Conservation (phyloP, 768 basidiomycete genomes). For the Dictyophora rubrovolvata region DNA sequence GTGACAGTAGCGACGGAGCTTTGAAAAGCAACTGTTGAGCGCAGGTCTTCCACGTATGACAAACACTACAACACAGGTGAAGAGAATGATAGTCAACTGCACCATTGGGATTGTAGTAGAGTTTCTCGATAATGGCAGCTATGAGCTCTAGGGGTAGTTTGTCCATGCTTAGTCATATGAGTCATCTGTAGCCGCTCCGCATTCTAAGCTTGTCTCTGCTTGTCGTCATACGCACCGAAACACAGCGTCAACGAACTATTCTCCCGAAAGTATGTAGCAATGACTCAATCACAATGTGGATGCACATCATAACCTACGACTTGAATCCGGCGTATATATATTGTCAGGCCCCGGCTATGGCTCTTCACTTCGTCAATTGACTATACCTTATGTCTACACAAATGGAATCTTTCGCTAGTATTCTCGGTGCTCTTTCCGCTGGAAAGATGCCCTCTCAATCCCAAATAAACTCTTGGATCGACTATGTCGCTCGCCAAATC, state of each 20-base stretch:
- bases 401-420: constrained; percentile 56
- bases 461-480: constrained; percentile 43
- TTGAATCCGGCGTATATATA: neutral
- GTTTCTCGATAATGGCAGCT: constrained; percentile 10
- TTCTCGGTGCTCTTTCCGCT: constrained; percentile 59
- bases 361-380: constrained; percentile 11
- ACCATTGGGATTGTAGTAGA: constrained; percentile 13
- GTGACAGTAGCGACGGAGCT: neutral
- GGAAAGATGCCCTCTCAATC: constrained; percentile 59
- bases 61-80: constrained; percentile 14
- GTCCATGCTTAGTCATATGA: neutral
- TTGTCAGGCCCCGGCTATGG: neutral
- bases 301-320: neutral
- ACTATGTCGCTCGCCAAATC: constrained; percentile 35
- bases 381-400: neutral
- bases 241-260: neutral
- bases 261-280: neutral
- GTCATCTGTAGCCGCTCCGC: neutral
- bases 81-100: constrained; percentile 14
- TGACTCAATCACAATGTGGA: neutral
- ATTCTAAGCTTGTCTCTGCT: neutral
- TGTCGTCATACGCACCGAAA: neutral
- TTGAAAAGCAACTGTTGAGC: constrained; percentile 18
- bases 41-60: constrained; percentile 12
- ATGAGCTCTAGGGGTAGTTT: constrained; percentile 8